Evolutionary conservation across 371 early-diverging fungal genomes (phyloP).

Genomic region (Rhizopus arrhizus): DNA sequence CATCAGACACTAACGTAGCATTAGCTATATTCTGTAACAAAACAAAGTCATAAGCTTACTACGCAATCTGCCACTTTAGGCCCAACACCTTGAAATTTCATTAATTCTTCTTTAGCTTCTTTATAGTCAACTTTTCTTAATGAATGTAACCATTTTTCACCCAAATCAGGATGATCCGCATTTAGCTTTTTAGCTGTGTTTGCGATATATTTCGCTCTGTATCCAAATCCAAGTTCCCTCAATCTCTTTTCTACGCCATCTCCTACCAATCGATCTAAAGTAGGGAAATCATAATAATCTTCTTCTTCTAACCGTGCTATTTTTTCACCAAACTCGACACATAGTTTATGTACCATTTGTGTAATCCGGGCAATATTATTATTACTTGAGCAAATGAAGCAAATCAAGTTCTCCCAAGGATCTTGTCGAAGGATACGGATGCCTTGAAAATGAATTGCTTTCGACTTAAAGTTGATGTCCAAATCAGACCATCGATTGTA

Average conservation of each 20-base stretch:
- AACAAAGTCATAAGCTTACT: constrained; percentile 34
- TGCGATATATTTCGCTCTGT: constrained; percentile 89
- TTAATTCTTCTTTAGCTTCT: constrained; percentile 64
- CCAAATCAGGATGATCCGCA: constrained; percentile 46
- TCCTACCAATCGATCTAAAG: constrained; percentile 51
- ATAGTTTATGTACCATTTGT: constrained; percentile 83
- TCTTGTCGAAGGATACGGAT: constrained; percentile 85
- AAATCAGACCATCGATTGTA: constrained; percentile 70
- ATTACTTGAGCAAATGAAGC: constrained; percentile 95
- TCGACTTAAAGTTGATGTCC: constrained; percentile 69
- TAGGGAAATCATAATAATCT: constrained; percentile 76
- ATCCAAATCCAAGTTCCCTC: constrained; percentile 88
- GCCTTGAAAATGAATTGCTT: constrained; percentile 63
- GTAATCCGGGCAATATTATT: constrained; percentile 96
- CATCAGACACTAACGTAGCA: constrained; percentile 67
- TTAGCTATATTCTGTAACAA: neutral
- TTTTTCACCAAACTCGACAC: constrained; percentile 64
- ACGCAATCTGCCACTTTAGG: constrained; percentile 99
- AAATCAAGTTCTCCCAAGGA: constrained; percentile 87
- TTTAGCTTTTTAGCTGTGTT: constrained; percentile 64
- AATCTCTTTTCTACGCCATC: constrained; percentile 68
- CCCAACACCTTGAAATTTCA: constrained; percentile 75
- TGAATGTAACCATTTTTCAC: constrained; percentile 61
- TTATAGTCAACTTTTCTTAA: constrained; percentile 59
- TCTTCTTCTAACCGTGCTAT: constrained; percentile 48